Percentiles rank a stretch among this genome's conserved stretches.
These are phyloP conservation scores for Daldinia sp. DNA, from an alignment of 2,329 filamentous ascomycete species.

Conservation along the genomic window DNA sequence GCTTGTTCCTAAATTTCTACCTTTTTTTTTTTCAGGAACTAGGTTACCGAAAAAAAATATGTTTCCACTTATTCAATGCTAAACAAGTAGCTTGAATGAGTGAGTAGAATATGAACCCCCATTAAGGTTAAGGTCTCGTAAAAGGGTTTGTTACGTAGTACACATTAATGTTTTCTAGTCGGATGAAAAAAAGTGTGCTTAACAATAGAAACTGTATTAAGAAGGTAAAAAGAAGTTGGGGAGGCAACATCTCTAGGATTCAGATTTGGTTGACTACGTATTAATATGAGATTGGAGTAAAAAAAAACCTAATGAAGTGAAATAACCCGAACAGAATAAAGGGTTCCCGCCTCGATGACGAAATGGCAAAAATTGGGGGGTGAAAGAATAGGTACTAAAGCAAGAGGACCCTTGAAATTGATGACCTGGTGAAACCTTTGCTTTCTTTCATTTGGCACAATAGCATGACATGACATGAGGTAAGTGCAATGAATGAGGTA, in stretches of 20 bases:
- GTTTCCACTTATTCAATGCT: slow-evolving; percentile 29
- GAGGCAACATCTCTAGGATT: slow-evolving; percentile 4
- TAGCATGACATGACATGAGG: neutral
- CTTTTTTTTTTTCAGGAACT: slow-evolving; percentile 14
- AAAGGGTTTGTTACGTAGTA: slow-evolving; percentile 1
- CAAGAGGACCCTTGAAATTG: slow-evolving; percentile 29
- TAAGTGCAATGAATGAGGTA: neutral
- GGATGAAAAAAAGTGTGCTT: neutral
- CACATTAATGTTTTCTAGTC: neutral
- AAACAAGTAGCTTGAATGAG: slow-evolving; percentile 11
- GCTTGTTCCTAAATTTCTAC: slow-evolving; percentile 5
- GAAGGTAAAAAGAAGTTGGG: neutral
- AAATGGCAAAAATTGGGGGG: slow-evolving; percentile 29
- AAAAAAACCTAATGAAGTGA: slow-evolving; percentile 12
- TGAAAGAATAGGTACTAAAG: slow-evolving; percentile 16
- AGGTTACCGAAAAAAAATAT: slow-evolving; percentile 6
- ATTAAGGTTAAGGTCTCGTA: slow-evolving; percentile 8
- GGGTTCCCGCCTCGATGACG: slow-evolving; percentile 33
- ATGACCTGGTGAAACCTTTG: slow-evolving; percentile 33
- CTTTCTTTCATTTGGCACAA: slow-evolving; percentile 10
- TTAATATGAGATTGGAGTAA: slow-evolving; percentile 22
- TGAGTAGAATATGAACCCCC: slow-evolving; percentile 11
- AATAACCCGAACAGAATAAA: slow-evolving; percentile 29
- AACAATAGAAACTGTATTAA: slow-evolving; percentile 1
- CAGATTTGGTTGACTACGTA: slow-evolving; percentile 19